phyloP scores from a whole-genome alignment of 768 basidiomycete species.

The Lentinula boryana region DNA sequence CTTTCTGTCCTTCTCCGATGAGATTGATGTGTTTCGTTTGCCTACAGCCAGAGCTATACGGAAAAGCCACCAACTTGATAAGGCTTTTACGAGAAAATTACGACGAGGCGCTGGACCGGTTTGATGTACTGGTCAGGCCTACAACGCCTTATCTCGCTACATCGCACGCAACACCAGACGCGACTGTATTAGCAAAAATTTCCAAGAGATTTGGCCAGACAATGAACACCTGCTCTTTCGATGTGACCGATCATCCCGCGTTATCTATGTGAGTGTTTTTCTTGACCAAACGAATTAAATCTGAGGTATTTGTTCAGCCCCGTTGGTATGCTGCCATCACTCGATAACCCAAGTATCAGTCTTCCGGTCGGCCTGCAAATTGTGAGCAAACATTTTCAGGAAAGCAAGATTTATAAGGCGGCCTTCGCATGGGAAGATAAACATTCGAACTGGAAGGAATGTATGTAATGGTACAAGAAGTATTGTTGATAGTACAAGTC shows the following conservation, averaged over 20 bases:
- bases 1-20: neutral
- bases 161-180: neutral
- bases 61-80: neutral
- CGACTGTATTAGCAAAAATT: neutral
- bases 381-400: conserved; percentile 2
- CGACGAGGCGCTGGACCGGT: neutral
- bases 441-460: neutral
- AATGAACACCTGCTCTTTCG: conserved; percentile 4
- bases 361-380: conserved; percentile 5
- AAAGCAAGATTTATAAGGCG: neutral
- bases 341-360: neutral
- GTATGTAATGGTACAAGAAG: too few species aligned
- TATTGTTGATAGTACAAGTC: neutral
- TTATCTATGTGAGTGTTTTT: neutral
- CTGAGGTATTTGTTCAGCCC: neutral
- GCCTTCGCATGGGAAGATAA: conserved; percentile 3
- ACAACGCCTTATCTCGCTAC: conserved; percentile 5
- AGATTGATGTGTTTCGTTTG: neutral
- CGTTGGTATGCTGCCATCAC: conserved; percentile 3
- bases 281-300: neutral
- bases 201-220: neutral
- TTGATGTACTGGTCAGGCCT: conserved; percentile 6
- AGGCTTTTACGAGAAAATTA: neutral
- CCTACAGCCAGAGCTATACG: conserved; percentile 2
- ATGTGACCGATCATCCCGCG: conserved; percentile 1